phyloP scores from a whole-genome alignment of 176 grass and related monocot species.

The Triticum timopheevii region DNA sequence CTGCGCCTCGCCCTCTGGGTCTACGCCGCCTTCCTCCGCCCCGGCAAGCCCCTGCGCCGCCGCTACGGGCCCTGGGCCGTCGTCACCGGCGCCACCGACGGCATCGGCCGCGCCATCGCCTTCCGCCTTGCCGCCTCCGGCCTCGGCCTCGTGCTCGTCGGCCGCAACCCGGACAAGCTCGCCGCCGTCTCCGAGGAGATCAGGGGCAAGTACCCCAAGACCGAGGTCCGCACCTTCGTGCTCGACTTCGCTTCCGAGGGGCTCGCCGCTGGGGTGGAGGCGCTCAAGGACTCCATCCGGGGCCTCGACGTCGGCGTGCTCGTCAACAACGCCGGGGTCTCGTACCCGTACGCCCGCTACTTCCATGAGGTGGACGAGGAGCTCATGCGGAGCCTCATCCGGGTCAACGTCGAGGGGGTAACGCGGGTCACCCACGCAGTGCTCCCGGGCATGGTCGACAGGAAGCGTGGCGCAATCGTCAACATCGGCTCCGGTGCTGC shows the following conservation, averaged over 20 bases:
- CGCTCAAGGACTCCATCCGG: conserved; percentile 54
- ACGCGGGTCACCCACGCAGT: conserved; percentile 84
- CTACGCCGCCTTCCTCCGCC: conserved; percentile 79
- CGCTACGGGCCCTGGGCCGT: conserved; percentile 88
- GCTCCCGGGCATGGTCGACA: conserved; percentile 76
- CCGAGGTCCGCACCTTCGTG: conserved; percentile 65
- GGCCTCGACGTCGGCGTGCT: conserved; percentile 80
- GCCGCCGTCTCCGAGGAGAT: conserved; percentile 60
- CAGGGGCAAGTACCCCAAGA: conserved; percentile 47
- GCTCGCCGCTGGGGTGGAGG: conserved; percentile 54
- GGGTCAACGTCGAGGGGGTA: conserved; percentile 80
- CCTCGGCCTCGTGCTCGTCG: conserved; percentile 79
- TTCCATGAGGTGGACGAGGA: conserved; percentile 96
- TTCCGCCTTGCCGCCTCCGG: conserved; percentile 66
- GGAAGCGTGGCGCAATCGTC: conserved; percentile 85
- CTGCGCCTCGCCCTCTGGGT: conserved; percentile 59
- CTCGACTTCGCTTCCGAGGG: conserved; percentile 66
- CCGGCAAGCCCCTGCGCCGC: conserved; percentile 73
- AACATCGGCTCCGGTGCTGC: conserved; percentile 90
- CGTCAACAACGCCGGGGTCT: conserved; percentile 84
- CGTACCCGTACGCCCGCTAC: conserved; percentile 94
- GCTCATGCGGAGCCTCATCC: conserved; percentile 69
- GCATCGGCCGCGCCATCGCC: conserved; percentile 79
- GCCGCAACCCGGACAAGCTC: conserved; percentile 77
- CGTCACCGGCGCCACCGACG: conserved; percentile 84